These are phyloP conservation scores for Aspergillus affinis DNA, from an alignment of 495 filamentous ascomycete species.

Conservation along the genomic window DNA sequence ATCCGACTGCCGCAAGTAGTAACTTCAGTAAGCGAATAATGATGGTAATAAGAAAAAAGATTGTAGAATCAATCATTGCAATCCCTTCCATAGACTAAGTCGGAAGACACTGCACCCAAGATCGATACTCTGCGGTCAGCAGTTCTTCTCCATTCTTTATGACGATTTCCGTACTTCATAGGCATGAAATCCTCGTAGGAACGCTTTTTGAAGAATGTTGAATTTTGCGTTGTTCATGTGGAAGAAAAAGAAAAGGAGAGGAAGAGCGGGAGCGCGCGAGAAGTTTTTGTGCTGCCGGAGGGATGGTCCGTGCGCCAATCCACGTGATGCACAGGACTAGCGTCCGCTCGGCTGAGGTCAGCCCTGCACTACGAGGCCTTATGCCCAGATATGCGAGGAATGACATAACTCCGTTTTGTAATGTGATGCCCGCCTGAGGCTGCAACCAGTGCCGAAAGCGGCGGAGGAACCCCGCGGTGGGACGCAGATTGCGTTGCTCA, in stretches of 20 bases:
- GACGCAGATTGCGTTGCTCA: not conserved
- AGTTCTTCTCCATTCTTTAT: slow-evolving; percentile 63
- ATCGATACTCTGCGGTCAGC: slow-evolving; percentile 49
- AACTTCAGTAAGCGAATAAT: slow-evolving; percentile 3
- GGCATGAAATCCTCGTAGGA: slow-evolving; percentile 52
- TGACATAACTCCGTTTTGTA: not conserved
- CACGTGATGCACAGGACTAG: slow-evolving; percentile 14
- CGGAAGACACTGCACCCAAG: slow-evolving; percentile 67
- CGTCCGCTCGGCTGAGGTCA: slow-evolving; percentile 3
- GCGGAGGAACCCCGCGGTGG: slow-evolving; percentile 15
- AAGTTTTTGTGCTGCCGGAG: slow-evolving; percentile 16
- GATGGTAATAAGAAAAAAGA: slow-evolving; percentile 18
- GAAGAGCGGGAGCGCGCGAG: slow-evolving; percentile 10
- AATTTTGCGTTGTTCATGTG: slow-evolving; percentile 68
- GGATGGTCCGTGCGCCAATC: slow-evolving; percentile 22
- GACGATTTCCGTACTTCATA: slow-evolving; percentile 66
- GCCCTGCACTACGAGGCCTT: too few species aligned
- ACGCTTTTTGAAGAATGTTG: slow-evolving; percentile 66
- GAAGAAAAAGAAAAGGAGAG: slow-evolving; percentile 45
- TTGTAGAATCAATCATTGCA: slow-evolving; percentile 72
- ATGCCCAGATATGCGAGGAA: too few species aligned
- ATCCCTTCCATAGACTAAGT: slow-evolving; percentile 53
- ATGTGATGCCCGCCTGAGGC: not conserved
- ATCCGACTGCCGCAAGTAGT: not conserved
- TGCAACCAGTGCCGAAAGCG: slow-evolving; percentile 17